Evolutionary conservation across 192 early-diverging fungal genomes (phyloP).

Genomic region (Pilobolus umbonatus): DNA sequence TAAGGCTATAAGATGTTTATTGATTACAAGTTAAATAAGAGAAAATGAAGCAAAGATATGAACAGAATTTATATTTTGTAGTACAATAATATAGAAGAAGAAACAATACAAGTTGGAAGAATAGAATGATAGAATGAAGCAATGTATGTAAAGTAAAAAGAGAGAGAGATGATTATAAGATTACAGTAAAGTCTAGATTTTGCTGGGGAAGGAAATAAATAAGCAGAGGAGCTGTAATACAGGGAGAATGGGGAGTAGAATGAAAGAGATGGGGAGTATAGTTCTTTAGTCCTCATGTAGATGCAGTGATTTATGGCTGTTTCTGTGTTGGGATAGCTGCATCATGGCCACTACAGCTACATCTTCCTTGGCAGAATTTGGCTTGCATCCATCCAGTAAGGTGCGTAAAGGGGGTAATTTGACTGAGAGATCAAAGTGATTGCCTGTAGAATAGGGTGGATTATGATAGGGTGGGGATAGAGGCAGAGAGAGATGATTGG

Average conservation of each 20-base stretch:
- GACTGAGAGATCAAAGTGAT: background rate
- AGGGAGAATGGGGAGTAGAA: too few relatives aligned
- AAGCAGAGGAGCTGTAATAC: too few relatives aligned
- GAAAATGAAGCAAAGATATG: too few relatives aligned
- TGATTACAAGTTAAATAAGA: too few relatives aligned
- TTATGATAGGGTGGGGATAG: background rate
- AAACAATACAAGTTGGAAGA: too few relatives aligned
- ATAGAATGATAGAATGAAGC: background rate
- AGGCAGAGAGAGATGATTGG: background rate
- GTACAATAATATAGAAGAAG: too few relatives aligned
- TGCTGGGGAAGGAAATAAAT: too few relatives aligned
- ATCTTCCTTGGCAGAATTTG: background rate
- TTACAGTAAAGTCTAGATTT: too few relatives aligned
- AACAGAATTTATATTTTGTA: too few relatives aligned
- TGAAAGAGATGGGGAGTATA: too few relatives aligned
- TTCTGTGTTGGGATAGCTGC: constrained; percentile 9
- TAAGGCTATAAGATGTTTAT: too few relatives aligned
- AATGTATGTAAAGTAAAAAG: background rate
- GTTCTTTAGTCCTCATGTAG: too few relatives aligned
- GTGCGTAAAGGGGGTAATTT: constrained; percentile 1
- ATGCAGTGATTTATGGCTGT: background rate
- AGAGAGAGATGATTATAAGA: background rate
- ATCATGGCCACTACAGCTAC: constrained; percentile 7
- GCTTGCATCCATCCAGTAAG: background rate
- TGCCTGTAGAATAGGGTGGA: background rate